phyloP scores from a whole-genome alignment of 768 basidiomycete genomes.

The Kwoniella sp. region DNA sequence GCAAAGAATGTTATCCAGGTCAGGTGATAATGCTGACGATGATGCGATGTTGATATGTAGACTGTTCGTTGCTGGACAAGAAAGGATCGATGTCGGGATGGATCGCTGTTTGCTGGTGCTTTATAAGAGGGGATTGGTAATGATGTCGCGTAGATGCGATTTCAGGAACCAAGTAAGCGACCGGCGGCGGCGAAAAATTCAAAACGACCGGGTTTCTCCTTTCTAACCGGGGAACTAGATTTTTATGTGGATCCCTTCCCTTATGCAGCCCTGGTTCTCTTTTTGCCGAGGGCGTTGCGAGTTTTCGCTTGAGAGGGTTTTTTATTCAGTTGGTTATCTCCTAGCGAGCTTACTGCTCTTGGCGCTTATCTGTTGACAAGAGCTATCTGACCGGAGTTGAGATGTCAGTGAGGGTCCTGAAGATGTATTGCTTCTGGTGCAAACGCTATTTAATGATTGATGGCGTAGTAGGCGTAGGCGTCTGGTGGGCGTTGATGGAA shows the following conservation, averaged over 20 bases:
- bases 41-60: not conserved
- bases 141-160: not conserved
- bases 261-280: not conserved
- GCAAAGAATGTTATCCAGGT: not conserved
- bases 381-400: not conserved
- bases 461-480: not conserved
- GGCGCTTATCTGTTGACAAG: not conserved
- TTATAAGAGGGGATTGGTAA: not conserved
- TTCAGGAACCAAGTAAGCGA: not conserved
- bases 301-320: not conserved
- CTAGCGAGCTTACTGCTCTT: not conserved
- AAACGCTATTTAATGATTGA: not conserved
- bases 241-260: no score
- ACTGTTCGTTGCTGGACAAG: not conserved
- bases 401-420: not conserved
- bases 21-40: not conserved
- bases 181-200: not conserved
- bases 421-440: not conserved
- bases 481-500: not conserved
- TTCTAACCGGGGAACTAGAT: no score
- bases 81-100: not conserved
- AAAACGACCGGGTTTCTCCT: conserved; percentile 1
- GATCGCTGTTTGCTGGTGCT: not conserved
- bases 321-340: not conserved
- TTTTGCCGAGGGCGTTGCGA: not conserved